Evolutionary conservation across 2,329 filamentous ascomycete species (phyloP), one percentile per base, ranked within the genome.

Genomic region (Fusarium transvaalense): DNA sequence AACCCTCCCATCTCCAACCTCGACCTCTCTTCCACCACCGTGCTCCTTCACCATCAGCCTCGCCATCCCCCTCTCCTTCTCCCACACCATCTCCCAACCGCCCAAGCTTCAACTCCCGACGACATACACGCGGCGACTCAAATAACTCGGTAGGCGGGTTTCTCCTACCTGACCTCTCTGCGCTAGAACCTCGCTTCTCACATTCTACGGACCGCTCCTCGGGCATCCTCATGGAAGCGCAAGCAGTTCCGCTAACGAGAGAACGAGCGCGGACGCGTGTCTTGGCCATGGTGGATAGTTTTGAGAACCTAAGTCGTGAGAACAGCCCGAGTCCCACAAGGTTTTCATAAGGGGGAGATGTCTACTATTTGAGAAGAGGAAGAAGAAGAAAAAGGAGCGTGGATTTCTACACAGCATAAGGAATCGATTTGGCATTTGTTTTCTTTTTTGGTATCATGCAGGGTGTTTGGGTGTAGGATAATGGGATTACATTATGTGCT

Each of bases 211-310:
- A 77, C 15, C 72, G 75, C 14, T 73, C 74, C 19, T 78, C 77
- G 12, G 76, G 78, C 35, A 76, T 76, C 17, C 65, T 82, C 29
- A 78, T 81, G 48, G 83, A 81, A 21, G 85, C 85, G 5, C 80
- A 86, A 73, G 82, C 80, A n/a, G 78, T 86, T 51, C 76, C 76
- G 41, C 64, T 82, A 23, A 71, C 67, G 29, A 64, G 73, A 23
- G 78, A 82, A 68, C 76, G 76, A 60, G 80, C 83, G 12, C 74
- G 78, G 67, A 83, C 82, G 15, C 76, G 81, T 35, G 86, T 89
- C 29, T 74, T 86, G 46, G 80, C 82, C 45, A 87, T 89, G 85
- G 85, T 89, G 38, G 81, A 88, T 71, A 82, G 78, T 61, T 81
- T 88, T 61, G 86, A 89, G 80, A 81, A 75, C 34, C 75, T 77